A percentile compares a stretch with the other conserved stretches of the same genome.
Conservation (phyloP, 371 early-diverging fungal genomes). For the Actinomucor elegans region DNA sequence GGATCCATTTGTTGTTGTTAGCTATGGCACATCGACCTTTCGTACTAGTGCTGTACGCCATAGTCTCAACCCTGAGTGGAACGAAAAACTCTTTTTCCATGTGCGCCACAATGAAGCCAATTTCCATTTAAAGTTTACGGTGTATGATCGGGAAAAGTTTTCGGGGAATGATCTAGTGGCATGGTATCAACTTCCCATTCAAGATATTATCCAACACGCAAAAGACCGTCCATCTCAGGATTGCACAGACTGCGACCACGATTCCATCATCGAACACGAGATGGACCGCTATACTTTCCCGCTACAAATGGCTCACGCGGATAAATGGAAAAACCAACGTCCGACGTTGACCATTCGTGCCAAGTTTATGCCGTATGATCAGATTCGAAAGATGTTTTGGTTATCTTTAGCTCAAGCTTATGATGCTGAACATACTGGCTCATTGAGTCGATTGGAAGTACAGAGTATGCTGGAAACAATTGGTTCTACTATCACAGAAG, state of each 20-base stretch:
- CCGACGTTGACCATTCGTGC: slow-evolving; percentile 44
- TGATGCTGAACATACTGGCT: slow-evolving; percentile 49
- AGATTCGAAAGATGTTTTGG: slow-evolving; percentile 69
- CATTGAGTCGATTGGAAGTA: slow-evolving; percentile 53
- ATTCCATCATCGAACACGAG: slow-evolving; percentile 7
- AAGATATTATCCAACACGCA: slow-evolving; percentile 12
- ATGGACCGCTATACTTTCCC: slow-evolving; percentile 30
- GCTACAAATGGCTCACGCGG: slow-evolving; percentile 15
- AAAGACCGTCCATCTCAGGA: background rate
- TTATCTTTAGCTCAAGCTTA: slow-evolving; percentile 54
- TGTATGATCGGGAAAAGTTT: slow-evolving; percentile 72
- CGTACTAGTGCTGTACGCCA: slow-evolving; percentile 58
- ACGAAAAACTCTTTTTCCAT: slow-evolving; percentile 57
- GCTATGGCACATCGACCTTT: slow-evolving; percentile 64
- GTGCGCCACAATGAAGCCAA: slow-evolving; percentile 47
- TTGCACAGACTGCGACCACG: background rate
- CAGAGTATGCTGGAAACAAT: slow-evolving; percentile 69
- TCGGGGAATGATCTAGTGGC: slow-evolving; percentile 64
- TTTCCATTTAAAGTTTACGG: slow-evolving; percentile 55
- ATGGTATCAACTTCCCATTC: slow-evolving; percentile 35
- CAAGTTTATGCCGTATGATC: slow-evolving; percentile 53
- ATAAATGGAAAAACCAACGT: slow-evolving; percentile 16
- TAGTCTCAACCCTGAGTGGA: slow-evolving; percentile 59
- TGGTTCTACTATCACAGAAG: slow-evolving; percentile 62
- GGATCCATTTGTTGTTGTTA: slow-evolving; percentile 75